Evolutionary conservation across 2,329 filamentous ascomycete species (phyloP).

Genomic region (Pseudocercospora fuligena): DNA sequence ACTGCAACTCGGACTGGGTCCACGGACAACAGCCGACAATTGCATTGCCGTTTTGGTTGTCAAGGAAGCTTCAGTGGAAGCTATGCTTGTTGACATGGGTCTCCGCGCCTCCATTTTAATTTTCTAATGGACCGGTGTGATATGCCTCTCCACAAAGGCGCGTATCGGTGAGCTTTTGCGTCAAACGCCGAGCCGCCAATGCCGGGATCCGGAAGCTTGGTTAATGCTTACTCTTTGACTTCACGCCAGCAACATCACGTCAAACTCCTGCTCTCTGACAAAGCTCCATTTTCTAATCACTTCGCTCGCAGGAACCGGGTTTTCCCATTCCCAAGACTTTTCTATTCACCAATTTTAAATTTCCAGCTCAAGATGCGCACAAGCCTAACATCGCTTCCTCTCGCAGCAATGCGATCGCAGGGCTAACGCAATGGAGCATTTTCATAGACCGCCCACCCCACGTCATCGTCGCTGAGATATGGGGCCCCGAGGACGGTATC

Average conservation of each 20-base stretch:
- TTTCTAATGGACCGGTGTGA: too few species aligned
- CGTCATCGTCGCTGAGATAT: background rate
- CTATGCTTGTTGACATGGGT: too few species aligned
- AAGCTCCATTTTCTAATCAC: background rate
- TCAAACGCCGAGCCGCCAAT: slow-evolving; percentile 1
- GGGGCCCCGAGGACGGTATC: background rate
- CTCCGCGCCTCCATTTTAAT: too few species aligned
- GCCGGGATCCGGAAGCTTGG: slow-evolving; percentile 6
- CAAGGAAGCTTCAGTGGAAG: too few species aligned
- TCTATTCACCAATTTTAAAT: background rate
- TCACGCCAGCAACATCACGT: slow-evolving; percentile 3
- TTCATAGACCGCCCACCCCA: background rate
- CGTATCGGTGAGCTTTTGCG: background rate
- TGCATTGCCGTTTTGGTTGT: too few species aligned
- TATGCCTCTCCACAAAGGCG: too few species aligned
- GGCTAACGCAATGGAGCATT: background rate
- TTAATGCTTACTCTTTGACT: background rate
- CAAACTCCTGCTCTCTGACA: background rate
- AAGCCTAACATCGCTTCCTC: background rate
- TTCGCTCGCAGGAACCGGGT: background rate
- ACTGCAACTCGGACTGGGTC: too few species aligned
- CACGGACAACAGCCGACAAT: too few species aligned
- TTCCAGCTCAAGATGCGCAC: background rate
- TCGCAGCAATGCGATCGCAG: background rate
- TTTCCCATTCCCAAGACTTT: background rate